Percentiles rank a stretch among this genome's conserved stretches.
Conservation (phyloP, 2,329 filamentous ascomycete genomes). For the Arthrobotrys sinensis region DNA sequence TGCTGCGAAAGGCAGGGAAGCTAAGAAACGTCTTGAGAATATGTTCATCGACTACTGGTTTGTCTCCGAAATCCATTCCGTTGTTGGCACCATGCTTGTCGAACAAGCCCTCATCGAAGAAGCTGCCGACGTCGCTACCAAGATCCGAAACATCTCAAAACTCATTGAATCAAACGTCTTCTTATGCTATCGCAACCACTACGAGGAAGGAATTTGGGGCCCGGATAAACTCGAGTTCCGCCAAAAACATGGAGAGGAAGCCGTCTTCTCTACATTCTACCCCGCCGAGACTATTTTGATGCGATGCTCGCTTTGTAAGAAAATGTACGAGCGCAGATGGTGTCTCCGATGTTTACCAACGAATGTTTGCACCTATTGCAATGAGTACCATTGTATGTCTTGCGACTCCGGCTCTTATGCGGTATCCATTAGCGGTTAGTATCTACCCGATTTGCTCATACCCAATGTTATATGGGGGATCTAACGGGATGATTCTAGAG, state of each 20-base stretch:
- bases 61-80: constrained; percentile 37
- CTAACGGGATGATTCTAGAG: not conserved
- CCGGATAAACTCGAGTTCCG: not conserved
- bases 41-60: constrained; percentile 49
- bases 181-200: constrained; percentile 48
- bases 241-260: not conserved
- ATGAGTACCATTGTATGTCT: constrained; percentile 35
- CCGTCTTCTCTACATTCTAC: constrained; percentile 24
- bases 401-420: constrained; percentile 25
- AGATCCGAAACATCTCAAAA: constrained; percentile 36
- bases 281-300: constrained; percentile 29
- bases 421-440: constrained; percentile 11
- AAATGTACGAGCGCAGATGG: constrained; percentile 30
- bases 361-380: constrained; percentile 44
- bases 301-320: constrained; percentile 25
- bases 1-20: not conserved
- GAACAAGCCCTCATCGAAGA: constrained; percentile 20
- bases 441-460: not conserved
- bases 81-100: constrained; percentile 33
- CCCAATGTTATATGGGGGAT: not conserved
- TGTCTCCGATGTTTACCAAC: constrained; percentile 39
- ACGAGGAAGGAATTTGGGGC: constrained; percentile 14
- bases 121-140: constrained; percentile 20
- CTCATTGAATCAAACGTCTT: constrained; percentile 50
- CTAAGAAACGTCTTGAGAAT: constrained; percentile 14